Evolutionary conservation across 1,284 basidiomycete genomes (phyloP).

Genomic region (Agaricales sp.): DNA sequence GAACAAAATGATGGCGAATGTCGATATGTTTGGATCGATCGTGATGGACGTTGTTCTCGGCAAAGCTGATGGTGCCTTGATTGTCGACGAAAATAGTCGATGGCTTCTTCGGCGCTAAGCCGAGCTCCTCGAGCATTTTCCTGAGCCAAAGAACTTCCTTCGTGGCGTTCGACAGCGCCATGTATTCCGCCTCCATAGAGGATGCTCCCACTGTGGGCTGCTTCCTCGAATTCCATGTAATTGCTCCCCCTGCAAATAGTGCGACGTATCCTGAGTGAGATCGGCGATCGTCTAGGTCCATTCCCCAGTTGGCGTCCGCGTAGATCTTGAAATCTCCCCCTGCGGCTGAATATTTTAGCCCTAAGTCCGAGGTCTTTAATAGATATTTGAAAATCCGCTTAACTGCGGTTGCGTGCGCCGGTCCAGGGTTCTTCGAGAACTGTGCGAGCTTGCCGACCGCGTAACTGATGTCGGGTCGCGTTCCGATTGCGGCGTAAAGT

Average conservation of each 20-base stretch:
- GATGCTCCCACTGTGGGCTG: constrained; percentile 19
- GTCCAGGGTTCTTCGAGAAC: constrained; percentile 14
- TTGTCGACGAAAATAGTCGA: constrained; percentile 16
- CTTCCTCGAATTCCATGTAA: constrained; percentile 17
- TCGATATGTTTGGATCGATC: constrained; percentile 22
- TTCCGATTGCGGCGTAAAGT: constrained; percentile 17
- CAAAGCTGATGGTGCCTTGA: constrained; percentile 16
- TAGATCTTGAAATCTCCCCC: constrained; percentile 8
- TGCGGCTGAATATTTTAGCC: too few species aligned
- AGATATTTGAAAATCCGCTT: constrained; percentile 22
- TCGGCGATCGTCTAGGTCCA: constrained; percentile 10
- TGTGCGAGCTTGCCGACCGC: constrained; percentile 18
- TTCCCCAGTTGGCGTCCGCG: constrained; percentile 19
- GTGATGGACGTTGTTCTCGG: constrained; percentile 14
- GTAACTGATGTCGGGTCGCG: constrained; percentile 21
- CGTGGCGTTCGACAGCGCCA: constrained; percentile 9
- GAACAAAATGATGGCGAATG: constrained; percentile 19
- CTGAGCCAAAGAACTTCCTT: constrained; percentile 7
- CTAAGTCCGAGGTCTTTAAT: too few species aligned
- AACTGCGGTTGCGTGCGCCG: constrained; percentile 14
- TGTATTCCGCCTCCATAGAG: constrained; percentile 17
- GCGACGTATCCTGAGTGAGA: constrained; percentile 16
- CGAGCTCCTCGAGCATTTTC: constrained; percentile 7
- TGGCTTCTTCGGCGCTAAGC: constrained; percentile 1
- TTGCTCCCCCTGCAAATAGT: constrained; percentile 15